Evolutionary conservation across 768 basidiomycete genomes (phyloP).

Genomic region (Suillus americanus): DNA sequence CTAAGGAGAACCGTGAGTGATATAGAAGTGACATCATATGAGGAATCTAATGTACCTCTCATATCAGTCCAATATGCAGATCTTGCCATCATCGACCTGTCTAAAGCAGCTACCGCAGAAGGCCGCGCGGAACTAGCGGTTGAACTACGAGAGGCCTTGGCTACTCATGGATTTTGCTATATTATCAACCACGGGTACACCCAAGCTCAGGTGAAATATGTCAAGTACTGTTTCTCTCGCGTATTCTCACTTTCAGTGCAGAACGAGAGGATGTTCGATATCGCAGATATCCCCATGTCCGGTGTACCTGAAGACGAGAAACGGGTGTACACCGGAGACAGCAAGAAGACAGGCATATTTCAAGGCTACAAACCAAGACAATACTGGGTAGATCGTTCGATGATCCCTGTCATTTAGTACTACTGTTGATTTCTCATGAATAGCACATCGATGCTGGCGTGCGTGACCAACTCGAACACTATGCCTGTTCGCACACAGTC

Average conservation of each 20-base stretch:
- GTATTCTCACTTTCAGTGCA: constrained; percentile 15
- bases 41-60: constrained; percentile 22
- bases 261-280: constrained; percentile 48
- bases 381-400: constrained; percentile 40
- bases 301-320: constrained; percentile 44
- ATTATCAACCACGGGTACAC: constrained; percentile 37
- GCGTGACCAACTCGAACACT: constrained; percentile 61
- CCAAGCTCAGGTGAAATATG: constrained; percentile 30
- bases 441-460: constrained; percentile 66
- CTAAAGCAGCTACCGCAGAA: constrained; percentile 36
- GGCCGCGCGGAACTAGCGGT: constrained; percentile 37
- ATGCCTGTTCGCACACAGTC: constrained; percentile 45
- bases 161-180: constrained; percentile 35
- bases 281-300: constrained; percentile 47
- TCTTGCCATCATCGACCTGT: constrained; percentile 49
- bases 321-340: constrained; percentile 36
- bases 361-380: constrained; percentile 54
- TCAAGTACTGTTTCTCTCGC: neutral
- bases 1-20: constrained; percentile 22
- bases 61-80: constrained; percentile 41
- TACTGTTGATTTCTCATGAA: neutral
- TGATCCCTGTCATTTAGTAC: neutral
- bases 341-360: constrained; percentile 45
- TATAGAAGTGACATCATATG: neutral
- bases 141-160: constrained; percentile 44